Evolutionary conservation across 2,329 filamentous ascomycete species (phyloP), one percentile per base, ranked within the genome.

Genomic region (Pseudocercospora pini-densiflorae): DNA sequence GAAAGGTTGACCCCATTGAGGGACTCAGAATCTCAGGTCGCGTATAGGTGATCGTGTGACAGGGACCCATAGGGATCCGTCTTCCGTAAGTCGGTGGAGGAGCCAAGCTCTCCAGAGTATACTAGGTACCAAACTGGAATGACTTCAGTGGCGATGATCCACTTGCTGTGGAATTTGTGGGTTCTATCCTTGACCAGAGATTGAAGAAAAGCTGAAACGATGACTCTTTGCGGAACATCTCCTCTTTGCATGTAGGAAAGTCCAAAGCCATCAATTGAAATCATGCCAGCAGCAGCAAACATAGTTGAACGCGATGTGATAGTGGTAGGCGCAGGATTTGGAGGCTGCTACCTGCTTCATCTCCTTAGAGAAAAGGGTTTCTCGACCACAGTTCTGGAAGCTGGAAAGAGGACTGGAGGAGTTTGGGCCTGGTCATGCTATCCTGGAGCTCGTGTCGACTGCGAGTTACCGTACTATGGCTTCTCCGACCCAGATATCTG

Each of bases 401-500:
- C 73, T 1, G 78, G 73, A 2, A 68, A 66, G 16, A 71, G 73
- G 12, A 70, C 77, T 31, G 77, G 77, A 47, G 77, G 77, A 14
- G 75, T 77, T 24, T 78, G 77, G 77, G 71, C 74, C 40, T 78
- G 75, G 74, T 77, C 76, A 61, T 69, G 73, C 24, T 79, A 79
- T 66, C 77, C 73, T 10, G 77, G 82, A 4, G 82, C 82, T 6
- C 76, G 81, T 16, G 82, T 83, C 9, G 82, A 84, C 63, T 80
- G 78, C 1, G 78, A 81, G 67, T 77, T 81, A 1, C 82, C 82
- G 0, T 77, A 83, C 8, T 84, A 84, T 65, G 80, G 82, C 64
- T 81, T 81, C 65, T 81, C 78, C 3, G 76, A 83, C 36, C 78
- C 79, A 21, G 79, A 83, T 63, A 75, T 83, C 33, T 83, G 78